Evolutionary conservation across 148 eudicot species (phyloP).

Genomic region (Simmondsia chinensis): DNA sequence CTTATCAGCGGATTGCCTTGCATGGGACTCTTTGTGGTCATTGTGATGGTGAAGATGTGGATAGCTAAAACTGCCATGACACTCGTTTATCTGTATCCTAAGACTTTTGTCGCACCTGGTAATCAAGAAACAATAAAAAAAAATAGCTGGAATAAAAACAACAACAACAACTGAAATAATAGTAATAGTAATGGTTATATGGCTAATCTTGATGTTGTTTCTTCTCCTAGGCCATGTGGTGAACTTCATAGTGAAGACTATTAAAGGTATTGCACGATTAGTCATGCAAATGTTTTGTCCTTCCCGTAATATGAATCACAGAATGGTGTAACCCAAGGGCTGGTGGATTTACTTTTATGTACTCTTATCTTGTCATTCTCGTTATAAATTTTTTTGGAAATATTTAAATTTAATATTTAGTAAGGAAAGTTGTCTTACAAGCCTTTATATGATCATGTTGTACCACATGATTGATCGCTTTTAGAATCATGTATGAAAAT

Average conservation of each 20-base stretch:
- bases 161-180: not conserved
- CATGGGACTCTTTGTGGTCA: slow-evolving; percentile 4
- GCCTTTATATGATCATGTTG: no score
- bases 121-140: no score
- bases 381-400: no score
- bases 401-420: no score
- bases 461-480: no score
- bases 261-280: not conserved
- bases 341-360: no score
- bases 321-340: no score
- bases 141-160: no score
- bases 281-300: not conserved
- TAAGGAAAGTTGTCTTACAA: no score
- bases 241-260: not conserved
- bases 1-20: slow-evolving; percentile 28
- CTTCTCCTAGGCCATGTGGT: slow-evolving; percentile 4
- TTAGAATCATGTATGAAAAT: no score
- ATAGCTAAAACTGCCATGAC: slow-evolving; percentile 15
- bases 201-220: slow-evolving; percentile 1
- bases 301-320: no score
- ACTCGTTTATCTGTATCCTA: not conserved
- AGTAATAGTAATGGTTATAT: not conserved
- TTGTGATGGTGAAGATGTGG: slow-evolving; percentile 18
- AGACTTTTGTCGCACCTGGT: not conserved
- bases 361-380: no score